Conservation (phyloP, 75 land plant species). For the Pinus taeda region DNA sequence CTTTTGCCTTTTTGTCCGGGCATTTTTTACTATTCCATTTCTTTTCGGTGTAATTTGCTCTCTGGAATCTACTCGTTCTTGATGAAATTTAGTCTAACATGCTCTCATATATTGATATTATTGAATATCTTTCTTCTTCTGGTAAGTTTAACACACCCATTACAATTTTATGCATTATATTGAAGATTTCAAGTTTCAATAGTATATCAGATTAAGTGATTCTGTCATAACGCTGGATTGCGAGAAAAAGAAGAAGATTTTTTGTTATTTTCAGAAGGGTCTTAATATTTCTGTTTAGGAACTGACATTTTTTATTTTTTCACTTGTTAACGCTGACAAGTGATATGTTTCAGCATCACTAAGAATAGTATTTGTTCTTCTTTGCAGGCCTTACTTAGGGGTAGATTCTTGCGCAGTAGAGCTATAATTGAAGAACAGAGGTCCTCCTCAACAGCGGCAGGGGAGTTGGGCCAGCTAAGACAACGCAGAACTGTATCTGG, state of each 20-base stretch:
- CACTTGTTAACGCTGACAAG: background rate
- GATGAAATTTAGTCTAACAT: background rate
- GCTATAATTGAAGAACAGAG: conserved; percentile 14
- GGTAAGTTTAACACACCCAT: background rate
- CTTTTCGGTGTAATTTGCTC: background rate
- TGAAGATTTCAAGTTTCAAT: background rate
- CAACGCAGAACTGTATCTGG: conserved; percentile 3
- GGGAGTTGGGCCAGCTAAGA: conserved; percentile 35
- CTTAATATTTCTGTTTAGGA: background rate
- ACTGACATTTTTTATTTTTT: background rate
- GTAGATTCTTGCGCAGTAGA: conserved; percentile 34
- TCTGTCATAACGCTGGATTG: background rate
- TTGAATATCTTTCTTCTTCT: background rate
- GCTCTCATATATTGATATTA: background rate
- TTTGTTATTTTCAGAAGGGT: background rate
- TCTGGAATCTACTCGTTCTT: background rate
- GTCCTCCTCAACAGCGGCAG: conserved; percentile 27
- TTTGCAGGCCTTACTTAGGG: conserved; percentile 40
- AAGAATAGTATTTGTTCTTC: background rate
- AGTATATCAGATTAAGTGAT: background rate
- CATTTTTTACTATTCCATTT: background rate
- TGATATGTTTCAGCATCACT: background rate
- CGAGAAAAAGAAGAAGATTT: background rate
- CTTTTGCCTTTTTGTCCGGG: background rate
- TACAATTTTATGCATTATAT: background rate